Evolutionary conservation across 441 rosid species (phyloP).

Genomic region (Isatis lusitanica): DNA sequence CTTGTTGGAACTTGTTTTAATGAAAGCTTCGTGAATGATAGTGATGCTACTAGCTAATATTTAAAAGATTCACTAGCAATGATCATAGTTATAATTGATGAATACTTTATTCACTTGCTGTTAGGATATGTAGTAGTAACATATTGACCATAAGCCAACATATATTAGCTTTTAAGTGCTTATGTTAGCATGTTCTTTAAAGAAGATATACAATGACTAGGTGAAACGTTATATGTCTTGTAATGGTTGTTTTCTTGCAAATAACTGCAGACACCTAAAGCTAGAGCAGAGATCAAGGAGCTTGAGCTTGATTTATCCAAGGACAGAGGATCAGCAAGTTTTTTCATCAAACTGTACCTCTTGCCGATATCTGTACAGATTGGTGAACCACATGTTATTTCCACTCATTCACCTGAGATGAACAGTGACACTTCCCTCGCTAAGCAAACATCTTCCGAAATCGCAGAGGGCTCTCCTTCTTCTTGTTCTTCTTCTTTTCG

Average conservation of each 20-base stretch:
- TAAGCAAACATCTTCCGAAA: slow-evolving; percentile 45
- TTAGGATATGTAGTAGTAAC: neutral
- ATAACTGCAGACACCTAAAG: slow-evolving; percentile 67
- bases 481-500: slow-evolving; percentile 48
- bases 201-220: neutral
- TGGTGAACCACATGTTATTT: slow-evolving; percentile 55
- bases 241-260: slow-evolving; percentile 19
- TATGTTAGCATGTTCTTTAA: neutral
- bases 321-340: slow-evolving; percentile 65
- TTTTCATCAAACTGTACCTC: slow-evolving; percentile 63
- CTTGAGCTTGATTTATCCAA: slow-evolving; percentile 73
- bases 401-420: slow-evolving; percentile 49
- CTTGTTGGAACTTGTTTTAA: no score
- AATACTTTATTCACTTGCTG: neutral
- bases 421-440: slow-evolving; percentile 39
- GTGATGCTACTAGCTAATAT: neutral
- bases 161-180: neutral
- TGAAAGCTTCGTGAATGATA: neutral
- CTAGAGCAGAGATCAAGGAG: slow-evolving; percentile 74
- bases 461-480: slow-evolving; percentile 37
- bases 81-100: neutral
- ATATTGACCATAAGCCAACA: neutral
- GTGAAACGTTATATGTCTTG: neutral
- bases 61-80: neutral
- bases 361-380: slow-evolving; percentile 67